phyloP scores from a whole-genome alignment of 176 grass and related monocot species.

The Poa annua region DNA sequence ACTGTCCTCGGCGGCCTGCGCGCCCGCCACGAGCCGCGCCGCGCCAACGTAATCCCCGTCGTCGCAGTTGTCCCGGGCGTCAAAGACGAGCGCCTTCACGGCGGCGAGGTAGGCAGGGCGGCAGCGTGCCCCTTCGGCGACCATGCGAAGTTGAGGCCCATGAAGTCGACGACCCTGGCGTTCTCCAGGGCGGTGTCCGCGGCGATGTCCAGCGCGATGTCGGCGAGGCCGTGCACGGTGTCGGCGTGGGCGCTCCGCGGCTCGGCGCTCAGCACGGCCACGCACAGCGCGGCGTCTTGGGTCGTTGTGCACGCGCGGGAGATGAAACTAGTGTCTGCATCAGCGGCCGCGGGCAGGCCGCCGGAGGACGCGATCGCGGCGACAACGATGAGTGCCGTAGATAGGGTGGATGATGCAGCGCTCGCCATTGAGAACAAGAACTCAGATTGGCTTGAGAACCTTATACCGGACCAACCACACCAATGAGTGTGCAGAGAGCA shows the following conservation, averaged over 20 bases:
- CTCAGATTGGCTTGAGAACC: too few relatives aligned
- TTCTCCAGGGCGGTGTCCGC: neutral
- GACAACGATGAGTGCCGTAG: neutral
- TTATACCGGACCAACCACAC: too few relatives aligned
- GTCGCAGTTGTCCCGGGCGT: neutral
- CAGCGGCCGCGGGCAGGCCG: neutral
- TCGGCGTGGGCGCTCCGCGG: neutral
- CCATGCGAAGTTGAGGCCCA: neutral
- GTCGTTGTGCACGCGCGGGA: neutral
- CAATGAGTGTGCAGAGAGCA: too few relatives aligned
- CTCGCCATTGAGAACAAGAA: neutral
- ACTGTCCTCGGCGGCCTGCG: neutral
- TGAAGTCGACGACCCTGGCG: neutral
- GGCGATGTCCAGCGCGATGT: neutral
- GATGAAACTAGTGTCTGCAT: neutral
- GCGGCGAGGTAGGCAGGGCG: neutral
- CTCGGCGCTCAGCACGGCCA: neutral
- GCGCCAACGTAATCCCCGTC: neutral
- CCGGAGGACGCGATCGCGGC: neutral
- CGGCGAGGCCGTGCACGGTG: conserved; percentile 4
- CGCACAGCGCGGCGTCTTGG: neutral
- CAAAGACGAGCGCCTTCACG: neutral
- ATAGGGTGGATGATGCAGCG: neutral
- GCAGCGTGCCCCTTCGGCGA: neutral
- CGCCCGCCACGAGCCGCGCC: neutral